These are phyloP conservation scores for Antitrichia curtipendula DNA, from an alignment of 225 moss, liverwort and hornwort species.

Conservation along the genomic window DNA sequence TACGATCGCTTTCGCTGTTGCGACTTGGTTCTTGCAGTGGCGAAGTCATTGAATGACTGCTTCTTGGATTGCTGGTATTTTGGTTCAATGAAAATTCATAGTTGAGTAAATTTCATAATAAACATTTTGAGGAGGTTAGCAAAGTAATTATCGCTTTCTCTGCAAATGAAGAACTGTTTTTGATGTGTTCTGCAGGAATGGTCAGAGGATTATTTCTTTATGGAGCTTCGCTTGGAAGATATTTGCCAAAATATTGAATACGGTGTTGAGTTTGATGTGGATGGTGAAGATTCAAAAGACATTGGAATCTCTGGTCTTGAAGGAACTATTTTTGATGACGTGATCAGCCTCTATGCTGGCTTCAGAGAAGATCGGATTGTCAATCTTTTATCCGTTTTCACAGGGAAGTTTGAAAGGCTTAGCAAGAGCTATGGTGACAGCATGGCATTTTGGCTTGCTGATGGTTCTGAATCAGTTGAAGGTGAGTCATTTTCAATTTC, in stretches of 20 bases:
- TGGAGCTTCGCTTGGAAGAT: slow-evolving; percentile 62
- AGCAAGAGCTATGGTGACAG: slow-evolving; percentile 53
- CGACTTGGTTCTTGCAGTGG: background rate
- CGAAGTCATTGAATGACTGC: background rate
- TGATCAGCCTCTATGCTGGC: slow-evolving; percentile 38
- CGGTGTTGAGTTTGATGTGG: slow-evolving; percentile 1
- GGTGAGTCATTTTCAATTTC: slow-evolving; percentile 2
- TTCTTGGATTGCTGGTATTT: background rate
- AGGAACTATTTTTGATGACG: slow-evolving; percentile 71
- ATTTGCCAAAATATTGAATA: slow-evolving; percentile 18
- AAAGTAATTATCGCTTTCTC: background rate
- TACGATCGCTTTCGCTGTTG: background rate
- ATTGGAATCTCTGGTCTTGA: slow-evolving; percentile 25
- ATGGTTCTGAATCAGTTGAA: slow-evolving; percentile 1
- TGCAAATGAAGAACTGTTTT: background rate
- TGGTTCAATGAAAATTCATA: background rate
- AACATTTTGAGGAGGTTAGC: background rate
- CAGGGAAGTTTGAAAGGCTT: slow-evolving; percentile 58
- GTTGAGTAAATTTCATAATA: background rate
- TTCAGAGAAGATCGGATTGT: slow-evolving; percentile 54
- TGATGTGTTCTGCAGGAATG: slow-evolving; percentile 47
- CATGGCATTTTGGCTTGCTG: slow-evolving; percentile 55
- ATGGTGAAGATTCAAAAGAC: slow-evolving; percentile 7
- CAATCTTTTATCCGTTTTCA: slow-evolving; percentile 48
- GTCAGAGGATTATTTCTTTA: slow-evolving; percentile 83